Conservation (phyloP, 495 filamentous ascomycete species). For the Aspergillus biplanus region DNA sequence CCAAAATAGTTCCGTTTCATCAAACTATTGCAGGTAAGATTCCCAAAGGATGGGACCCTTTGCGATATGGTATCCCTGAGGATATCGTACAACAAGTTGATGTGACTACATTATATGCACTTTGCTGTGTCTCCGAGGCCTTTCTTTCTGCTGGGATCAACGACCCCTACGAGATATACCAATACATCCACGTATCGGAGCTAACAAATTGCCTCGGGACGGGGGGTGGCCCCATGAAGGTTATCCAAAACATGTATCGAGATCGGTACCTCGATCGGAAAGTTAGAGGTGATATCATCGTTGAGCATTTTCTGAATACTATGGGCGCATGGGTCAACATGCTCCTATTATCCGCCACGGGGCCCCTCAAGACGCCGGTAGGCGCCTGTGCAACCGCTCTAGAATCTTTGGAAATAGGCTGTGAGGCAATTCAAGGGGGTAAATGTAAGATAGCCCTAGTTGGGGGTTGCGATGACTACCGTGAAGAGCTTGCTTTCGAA, state of each 20-base stretch:
- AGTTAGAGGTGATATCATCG: conserved; percentile 94
- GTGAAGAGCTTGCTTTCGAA: conserved; percentile 97
- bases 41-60: conserved; percentile 93
- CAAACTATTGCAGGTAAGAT: conserved; percentile 94
- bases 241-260: conserved; percentile 96
- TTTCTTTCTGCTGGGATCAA: conserved; percentile 92
- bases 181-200: conserved; percentile 97
- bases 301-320: conserved; percentile 99
- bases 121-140: conserved; percentile 89
- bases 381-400: conserved; percentile 97
- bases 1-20: conserved; percentile 93
- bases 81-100: conserved; percentile 98
- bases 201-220: conserved; percentile 98
- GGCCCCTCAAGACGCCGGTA: conserved; percentile 97
- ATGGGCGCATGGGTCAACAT: conserved; percentile 99
- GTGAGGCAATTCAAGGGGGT: conserved; percentile 93
- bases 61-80: conserved; percentile 91
- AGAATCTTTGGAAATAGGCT: conserved; percentile 95
- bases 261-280: conserved; percentile 94
- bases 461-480: conserved; percentile 98
- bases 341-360: conserved; percentile 92
- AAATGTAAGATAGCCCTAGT: conserved; percentile 96
- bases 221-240: conserved; percentile 78
- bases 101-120: conserved; percentile 88
- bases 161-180: conserved; percentile 99